Evolutionary conservation across 2,329 filamentous ascomycete species (phyloP).

Genomic region (Penicillium janthinellum): DNA sequence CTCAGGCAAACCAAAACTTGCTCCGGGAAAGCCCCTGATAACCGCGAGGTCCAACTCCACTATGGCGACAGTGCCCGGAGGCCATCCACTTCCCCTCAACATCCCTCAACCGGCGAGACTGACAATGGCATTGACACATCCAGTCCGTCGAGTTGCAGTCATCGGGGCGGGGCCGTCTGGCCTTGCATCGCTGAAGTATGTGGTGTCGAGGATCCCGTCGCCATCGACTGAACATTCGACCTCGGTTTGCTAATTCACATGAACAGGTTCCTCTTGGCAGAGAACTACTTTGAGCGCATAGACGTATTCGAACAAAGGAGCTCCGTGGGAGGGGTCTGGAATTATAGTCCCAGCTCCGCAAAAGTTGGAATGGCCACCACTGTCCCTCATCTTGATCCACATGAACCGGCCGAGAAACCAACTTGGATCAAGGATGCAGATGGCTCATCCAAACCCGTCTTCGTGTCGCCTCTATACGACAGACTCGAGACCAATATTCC

Average conservation of each 20-base stretch:
- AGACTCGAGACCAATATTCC: conserved; percentile 85
- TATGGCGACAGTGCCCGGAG: conserved; percentile 20
- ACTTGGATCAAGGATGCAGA: conserved; percentile 46
- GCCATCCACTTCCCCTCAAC: conserved; percentile 1
- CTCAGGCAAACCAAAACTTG: background rate
- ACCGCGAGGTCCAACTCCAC: conserved; percentile 20
- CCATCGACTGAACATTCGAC: background rate
- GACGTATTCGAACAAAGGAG: conserved; percentile 80
- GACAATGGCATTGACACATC: conserved; percentile 26
- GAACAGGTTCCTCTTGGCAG: conserved; percentile 68
- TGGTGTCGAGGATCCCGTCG: background rate
- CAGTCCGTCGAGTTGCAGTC: conserved; percentile 62
- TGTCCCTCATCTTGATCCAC: conserved; percentile 69
- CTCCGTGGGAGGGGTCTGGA: conserved; percentile 81
- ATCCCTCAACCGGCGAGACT: conserved; percentile 1
- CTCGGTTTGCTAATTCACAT: conserved; percentile 23
- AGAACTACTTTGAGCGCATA: conserved; percentile 69
- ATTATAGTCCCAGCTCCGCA: conserved; percentile 63
- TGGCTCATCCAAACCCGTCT: conserved; percentile 54
- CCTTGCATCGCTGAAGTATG: conserved; percentile 71
- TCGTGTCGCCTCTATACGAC: conserved; percentile 83
- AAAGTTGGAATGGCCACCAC: conserved; percentile 44
- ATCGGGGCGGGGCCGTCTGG: conserved; percentile 83
- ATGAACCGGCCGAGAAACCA: conserved; percentile 65
- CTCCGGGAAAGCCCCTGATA: conserved; percentile 2